These are phyloP conservation scores for Trichodelitschia bisporula DNA, from an alignment of 495 filamentous ascomycete species.

Conservation along the genomic window DNA sequence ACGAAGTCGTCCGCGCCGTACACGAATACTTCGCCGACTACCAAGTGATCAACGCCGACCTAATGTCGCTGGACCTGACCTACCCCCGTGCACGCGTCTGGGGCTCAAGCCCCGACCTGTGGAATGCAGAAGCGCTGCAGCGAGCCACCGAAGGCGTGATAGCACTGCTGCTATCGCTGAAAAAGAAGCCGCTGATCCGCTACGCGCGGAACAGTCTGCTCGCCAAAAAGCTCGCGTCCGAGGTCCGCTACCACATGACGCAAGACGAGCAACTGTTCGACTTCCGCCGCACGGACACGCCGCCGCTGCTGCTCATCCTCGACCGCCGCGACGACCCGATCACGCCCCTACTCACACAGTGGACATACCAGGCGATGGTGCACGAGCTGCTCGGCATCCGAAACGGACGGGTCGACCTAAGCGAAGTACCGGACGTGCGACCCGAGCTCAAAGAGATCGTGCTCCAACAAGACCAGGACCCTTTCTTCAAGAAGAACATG, in stretches of 20 bases:
- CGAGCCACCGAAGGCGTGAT: conserved; percentile 69
- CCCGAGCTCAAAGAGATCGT: conserved; percentile 90
- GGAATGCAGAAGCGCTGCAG: conserved; percentile 71
- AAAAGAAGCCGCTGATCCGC: conserved; percentile 86
- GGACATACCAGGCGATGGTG: conserved; percentile 99
- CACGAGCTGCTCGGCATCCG: conserved; percentile 85
- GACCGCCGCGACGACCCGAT: conserved; percentile 89
- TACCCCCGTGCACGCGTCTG: conserved; percentile 56
- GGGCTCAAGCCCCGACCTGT: conserved; percentile 51
- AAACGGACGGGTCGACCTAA: conserved; percentile 75
- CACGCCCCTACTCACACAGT: conserved; percentile 86
- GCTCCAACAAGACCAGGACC: conserved; percentile 89
- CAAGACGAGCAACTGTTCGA: conserved; percentile 97
- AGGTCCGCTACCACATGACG: conserved; percentile 74
- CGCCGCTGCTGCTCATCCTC: conserved; percentile 72
- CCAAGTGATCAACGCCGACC: conserved; percentile 78
- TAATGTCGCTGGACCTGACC: conserved; percentile 59
- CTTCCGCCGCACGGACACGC: conserved; percentile 84
- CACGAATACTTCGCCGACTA: conserved; percentile 95
- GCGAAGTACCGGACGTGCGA: conserved; percentile 65
- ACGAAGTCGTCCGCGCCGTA: conserved; percentile 78
- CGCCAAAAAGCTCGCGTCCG: conserved; percentile 77
- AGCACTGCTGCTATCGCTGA: conserved; percentile 58
- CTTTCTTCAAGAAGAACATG: conserved; percentile 99
- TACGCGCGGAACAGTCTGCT: conserved; percentile 83